phyloP scores from a whole-genome alignment of 2,329 filamentous ascomycete genomes.

The Diaporthe ampelina region DNA sequence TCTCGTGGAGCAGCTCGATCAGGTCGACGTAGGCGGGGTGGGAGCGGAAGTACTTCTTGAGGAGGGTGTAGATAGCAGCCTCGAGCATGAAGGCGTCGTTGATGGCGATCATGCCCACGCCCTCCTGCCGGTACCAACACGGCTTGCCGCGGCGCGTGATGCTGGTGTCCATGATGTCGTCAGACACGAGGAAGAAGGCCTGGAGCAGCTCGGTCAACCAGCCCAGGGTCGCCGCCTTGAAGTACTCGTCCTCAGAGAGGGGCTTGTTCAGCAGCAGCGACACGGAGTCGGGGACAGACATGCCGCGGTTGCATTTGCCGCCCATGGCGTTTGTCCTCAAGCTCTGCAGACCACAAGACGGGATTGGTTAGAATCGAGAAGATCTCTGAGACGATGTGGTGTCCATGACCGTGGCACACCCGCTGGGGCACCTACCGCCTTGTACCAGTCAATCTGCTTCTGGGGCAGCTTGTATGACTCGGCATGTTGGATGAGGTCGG shows the following conservation, averaged over 20 bases:
- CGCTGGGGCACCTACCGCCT: conserved; percentile 69
- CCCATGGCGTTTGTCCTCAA: conserved; percentile 90
- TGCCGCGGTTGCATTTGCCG: conserved; percentile 98
- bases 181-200: conserved; percentile 97
- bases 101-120: conserved; percentile 96
- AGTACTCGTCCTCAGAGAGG: conserved; percentile 87
- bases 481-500: conserved; percentile 84
- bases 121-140: conserved; percentile 94
- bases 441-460: conserved; percentile 87
- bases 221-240: conserved; percentile 87
- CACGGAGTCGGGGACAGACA: conserved; percentile 94
- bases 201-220: conserved; percentile 99
- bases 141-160: conserved; percentile 95
- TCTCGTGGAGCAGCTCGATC: conserved; percentile 96
- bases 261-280: conserved; percentile 80
- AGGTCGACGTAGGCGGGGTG: conserved; percentile 92
- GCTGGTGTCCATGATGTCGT: conserved; percentile 98
- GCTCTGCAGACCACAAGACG: conserved; percentile 64
- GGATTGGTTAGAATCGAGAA: conserved; percentile 38
- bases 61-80: conserved; percentile 86
- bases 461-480: conserved; percentile 86
- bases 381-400: not conserved
- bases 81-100: conserved; percentile 99
- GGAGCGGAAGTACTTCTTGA: conserved; percentile 93
- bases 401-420: conserved; percentile 34